Evolutionary conservation across 495 filamentous ascomycete genomes (phyloP), one percentile per base, ranked within the genome.

Genomic region (Lasiosphaeria miniovina): DNA sequence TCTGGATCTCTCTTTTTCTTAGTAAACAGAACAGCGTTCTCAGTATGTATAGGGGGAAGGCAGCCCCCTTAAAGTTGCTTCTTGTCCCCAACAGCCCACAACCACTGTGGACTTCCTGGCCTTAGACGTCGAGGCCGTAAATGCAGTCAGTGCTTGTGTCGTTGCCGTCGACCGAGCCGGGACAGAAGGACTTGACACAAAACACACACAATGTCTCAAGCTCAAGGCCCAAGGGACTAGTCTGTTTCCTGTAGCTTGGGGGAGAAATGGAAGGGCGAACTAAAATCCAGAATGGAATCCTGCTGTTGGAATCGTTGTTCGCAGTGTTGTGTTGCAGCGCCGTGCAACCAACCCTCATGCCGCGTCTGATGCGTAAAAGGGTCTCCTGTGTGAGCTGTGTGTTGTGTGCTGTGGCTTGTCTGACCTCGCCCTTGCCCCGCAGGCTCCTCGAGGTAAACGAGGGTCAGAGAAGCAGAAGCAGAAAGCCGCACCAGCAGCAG

Each of bases 331-430:
- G 68, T 61, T 71, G 70, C 66, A 69, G 65, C 66, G 63, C 63
- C 61, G 70, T 72, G 66, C 59, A 60, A 72, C 70, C 66, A 60
- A 72, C 70, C 66, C 61, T 66, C 71, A 67, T 66, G 66, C 66
- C 66, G 66, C 68, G 24, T 63, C 50, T 56, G 59, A 59, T 64
- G 61, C 58, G 65, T 49, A 52, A 52, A 49, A 11, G 43, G 38
- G 15, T 55, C 38, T 55, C 43, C 55, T 65, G 59, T 38, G 63
- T 24, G 24, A 24, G 24, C 24, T 24, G 24, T 24, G 24, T 24
- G 59, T 41, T 8, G 14, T 41, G 38, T 46, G 59, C 55, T 61
- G 55, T 56, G 53, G 57, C 59, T 60, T 52, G 52, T 58, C 56
- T 57, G 61, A 36, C 41, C 52, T 56, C 36, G 56, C 46, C 48